These are phyloP conservation scores for Podila epigama DNA, from an alignment of 192 early-diverging fungal species.

Conservation along the genomic window DNA sequence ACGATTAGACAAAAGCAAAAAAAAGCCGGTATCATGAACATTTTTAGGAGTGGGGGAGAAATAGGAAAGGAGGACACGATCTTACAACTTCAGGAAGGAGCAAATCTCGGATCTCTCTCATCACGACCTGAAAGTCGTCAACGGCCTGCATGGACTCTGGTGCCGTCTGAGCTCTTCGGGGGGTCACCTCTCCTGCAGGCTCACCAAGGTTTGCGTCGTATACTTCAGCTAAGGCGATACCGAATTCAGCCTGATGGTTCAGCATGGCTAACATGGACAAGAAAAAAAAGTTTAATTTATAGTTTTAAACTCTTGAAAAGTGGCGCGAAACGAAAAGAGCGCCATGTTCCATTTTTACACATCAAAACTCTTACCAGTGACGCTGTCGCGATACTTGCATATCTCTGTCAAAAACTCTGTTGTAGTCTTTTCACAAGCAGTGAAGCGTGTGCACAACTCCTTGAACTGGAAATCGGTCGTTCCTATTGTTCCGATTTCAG, in stretches of 20 bases:
- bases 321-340: not conserved
- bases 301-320: not conserved
- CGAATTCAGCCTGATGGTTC: constrained; percentile 49
- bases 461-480: constrained; percentile 45
- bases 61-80: not conserved
- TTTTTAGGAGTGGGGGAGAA: not conserved
- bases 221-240: constrained; percentile 42
- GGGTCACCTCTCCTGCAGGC: constrained; percentile 29
- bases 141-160: constrained; percentile 44
- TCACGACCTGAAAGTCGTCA: constrained; percentile 41
- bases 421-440: constrained; percentile 40
- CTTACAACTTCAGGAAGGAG: constrained; percentile 51
- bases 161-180: constrained; percentile 44
- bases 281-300: not conserved
- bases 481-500: constrained; percentile 5
- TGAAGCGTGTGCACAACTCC: constrained; percentile 32
- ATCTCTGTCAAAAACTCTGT: constrained; percentile 15
- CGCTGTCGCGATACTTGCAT: constrained; percentile 46
- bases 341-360: not conserved
- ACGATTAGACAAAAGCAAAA: constrained; percentile 1
- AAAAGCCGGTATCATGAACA: not conserved
- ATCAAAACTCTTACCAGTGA: constrained; percentile 23
- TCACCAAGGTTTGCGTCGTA: constrained; percentile 44
- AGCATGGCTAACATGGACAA: constrained; percentile 19
- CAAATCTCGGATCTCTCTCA: constrained; percentile 47